Evolutionary conservation across 495 filamentous ascomycete species (phyloP), one percentile per base, ranked within the genome.

Genomic region (Hypoxylon fuscum): DNA sequence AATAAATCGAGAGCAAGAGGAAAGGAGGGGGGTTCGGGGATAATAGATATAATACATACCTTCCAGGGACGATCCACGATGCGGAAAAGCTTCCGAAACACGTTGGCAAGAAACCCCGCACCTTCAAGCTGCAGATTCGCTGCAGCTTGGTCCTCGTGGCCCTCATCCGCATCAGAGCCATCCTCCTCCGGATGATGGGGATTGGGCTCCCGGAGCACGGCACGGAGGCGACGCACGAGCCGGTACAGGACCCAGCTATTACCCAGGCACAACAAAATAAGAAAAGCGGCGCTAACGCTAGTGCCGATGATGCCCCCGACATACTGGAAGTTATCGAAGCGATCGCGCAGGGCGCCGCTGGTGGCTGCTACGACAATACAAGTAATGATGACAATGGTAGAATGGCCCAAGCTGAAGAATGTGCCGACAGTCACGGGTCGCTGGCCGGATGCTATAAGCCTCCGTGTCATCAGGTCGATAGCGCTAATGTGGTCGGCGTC

Each of bases 401-500:
- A 95, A 74, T 98, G 95, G 0, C 94, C 94, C 0, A 98, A 84
- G 9, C 89, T 92, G 79, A 98, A 97, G 64, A 92, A 98, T n/a
- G 89, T 96, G 35, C 94, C 94, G 5, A 97, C 93, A 0, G 93
- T 90, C n/a, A 94, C 93, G 6, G 94, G 92, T 6, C 85, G 85
- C 70, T 93, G 90, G 12, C 92, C 92, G 0, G 90, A 84, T 17
- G 94, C 94, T 40, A 97, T 83, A n/a, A 98, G 83, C 9, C 93
- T 85, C 21, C 95, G 84, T 4, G 94, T 98, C 90, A 95, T 96
- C 11, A 98, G 81, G 77, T 98, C 95, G 64, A 98, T 98, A 47
- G 93, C 94, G 45, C 89, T 88, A 74, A 98, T 97, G 76, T 98
- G 95, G 74, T 98, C 94, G 12, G 95, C 95, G 71, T 97, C 95